These are phyloP conservation scores for Cystofilobasidium macerans DNA, from an alignment of 768 basidiomycete genomes.

Conservation along the genomic window DNA sequence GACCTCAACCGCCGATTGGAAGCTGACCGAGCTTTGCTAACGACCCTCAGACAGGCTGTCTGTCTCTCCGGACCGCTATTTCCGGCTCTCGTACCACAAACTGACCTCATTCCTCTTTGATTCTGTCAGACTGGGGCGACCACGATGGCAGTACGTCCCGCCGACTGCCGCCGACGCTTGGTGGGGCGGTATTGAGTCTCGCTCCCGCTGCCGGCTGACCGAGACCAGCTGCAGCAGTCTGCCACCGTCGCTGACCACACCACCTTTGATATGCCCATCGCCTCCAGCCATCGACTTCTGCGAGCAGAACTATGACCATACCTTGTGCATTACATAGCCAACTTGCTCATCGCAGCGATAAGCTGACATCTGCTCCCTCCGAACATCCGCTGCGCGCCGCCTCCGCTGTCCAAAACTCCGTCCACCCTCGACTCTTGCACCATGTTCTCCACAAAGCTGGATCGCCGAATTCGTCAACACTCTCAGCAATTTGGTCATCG, in stretches of 20 bases:
- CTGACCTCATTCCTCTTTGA: no score
- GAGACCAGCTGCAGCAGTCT: background rate
- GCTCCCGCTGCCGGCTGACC: background rate
- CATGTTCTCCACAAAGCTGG: background rate
- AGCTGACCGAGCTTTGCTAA: background rate
- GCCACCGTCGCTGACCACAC: background rate
- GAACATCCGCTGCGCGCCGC: no score
- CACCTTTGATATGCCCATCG: background rate
- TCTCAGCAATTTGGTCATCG: background rate
- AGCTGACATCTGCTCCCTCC: no score
- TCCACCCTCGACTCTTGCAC: no score
- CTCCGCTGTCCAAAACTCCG: no score
- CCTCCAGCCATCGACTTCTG: slow-evolving; percentile 1
- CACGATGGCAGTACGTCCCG: slow-evolving; percentile 1
- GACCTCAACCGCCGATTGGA: background rate
- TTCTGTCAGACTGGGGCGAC: background rate
- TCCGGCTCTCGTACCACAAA: no score
- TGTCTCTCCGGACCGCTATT: background rate
- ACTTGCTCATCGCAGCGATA: no score
- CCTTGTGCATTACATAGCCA: background rate
- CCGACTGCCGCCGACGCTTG: background rate
- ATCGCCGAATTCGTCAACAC: slow-evolving; percentile 16
- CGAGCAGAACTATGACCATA: background rate
- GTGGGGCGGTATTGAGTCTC: no score
- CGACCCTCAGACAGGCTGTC: background rate